Evolutionary conservation across 306 rosid species (phyloP), one percentile per base, ranked within the genome.

Genomic region (Phaseolus lunatus): DNA sequence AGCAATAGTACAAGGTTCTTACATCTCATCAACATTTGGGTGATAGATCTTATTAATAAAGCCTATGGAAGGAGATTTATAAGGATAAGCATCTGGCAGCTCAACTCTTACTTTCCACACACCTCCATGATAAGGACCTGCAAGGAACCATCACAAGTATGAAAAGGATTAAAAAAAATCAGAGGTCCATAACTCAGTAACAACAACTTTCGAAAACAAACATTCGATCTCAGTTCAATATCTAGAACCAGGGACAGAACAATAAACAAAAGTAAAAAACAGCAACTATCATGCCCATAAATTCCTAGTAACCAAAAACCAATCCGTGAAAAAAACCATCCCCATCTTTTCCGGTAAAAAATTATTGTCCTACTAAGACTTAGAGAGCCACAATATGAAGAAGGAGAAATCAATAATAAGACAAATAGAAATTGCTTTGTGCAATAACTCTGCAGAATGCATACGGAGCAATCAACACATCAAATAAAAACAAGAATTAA

Each of bases 91-190:
- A 82, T 87, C 90, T 11, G 88, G 90, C 39, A 87, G 85, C 78
- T 82, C 88, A 82, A 87, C 90, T 74, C 88, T 80, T 53, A 87
- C 79, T 78, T 81, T 85, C 90, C 90, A 87, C 80, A 87, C 88
- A 57, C 88, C 88, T 41, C 88, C 88, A 24, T 64, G 85, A 82
- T 87, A 87, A 80, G 90, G 90, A 85, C 90, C 90, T 87, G 85
- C 56, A 67, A 82, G 54, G 33, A 87, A 7, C 70, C 82, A 80
- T 68, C 75, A 77, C 50, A 71, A 70, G 58, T 15, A 89, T 70
- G 76, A 83, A 78, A 66, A 84, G 16, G 15, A 59, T 74, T 66
- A 23, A 62, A 53, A 66, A 35, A 31, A 41, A 53, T 24, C 31
- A 2, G 71, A 81, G 61, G 35, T 18, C n/a, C 26, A 37, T 45